phyloP scores from a whole-genome alignment of 225 moss, liverwort and hornwort species.

The Pleurozium schreberi region DNA sequence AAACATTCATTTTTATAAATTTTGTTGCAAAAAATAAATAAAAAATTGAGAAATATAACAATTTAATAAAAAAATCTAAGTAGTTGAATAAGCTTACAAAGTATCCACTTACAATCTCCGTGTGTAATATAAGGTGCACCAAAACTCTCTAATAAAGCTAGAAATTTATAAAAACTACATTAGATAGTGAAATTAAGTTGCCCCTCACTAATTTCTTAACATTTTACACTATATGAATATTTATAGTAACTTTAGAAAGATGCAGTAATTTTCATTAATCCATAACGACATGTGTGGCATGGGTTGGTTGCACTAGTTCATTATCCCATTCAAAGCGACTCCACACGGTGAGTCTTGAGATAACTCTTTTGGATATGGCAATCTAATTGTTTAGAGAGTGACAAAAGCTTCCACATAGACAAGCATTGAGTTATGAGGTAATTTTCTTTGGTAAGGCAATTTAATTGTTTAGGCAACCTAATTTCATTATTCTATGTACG shows the following conservation, averaged over 20 bases:
- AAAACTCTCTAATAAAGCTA: background rate
- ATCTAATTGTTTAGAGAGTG: no score
- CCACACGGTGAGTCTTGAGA: no score
- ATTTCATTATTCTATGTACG: no score
- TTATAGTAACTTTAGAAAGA: no score
- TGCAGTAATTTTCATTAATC: fast-evolving
- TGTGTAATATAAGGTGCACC: background rate
- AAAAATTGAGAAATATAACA: background rate
- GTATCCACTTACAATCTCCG: background rate
- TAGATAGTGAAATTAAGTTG: background rate
- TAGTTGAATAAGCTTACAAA: no score
- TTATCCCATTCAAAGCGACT: no score
- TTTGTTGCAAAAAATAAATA: background rate
- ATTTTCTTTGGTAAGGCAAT: background rate
- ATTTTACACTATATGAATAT: background rate
- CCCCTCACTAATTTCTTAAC: background rate
- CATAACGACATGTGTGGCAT: fast-evolving
- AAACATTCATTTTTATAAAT: background rate
- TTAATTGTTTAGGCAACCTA: background rate
- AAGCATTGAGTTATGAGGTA: background rate
- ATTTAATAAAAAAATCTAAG: background rate
- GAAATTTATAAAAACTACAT: background rate
- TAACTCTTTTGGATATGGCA: no score
- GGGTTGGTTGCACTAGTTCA: fast-evolving
- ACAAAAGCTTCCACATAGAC: no score